Evolutionary conservation across 768 basidiomycete species (phyloP), one percentile per base, ranked within the genome.

Genomic region (Boletus sp.): DNA sequence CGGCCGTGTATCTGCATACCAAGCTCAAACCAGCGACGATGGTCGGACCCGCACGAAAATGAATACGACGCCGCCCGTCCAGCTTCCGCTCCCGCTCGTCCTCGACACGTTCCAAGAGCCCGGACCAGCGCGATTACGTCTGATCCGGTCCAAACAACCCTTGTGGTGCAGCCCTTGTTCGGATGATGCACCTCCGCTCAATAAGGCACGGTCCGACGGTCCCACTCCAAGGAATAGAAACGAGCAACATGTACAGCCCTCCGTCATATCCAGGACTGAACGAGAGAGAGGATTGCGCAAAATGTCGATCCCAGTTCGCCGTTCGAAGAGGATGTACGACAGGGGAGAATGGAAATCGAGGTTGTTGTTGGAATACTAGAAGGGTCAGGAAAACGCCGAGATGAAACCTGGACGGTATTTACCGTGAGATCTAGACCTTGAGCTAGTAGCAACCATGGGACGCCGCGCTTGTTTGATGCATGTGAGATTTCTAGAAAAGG

Each of bases 281-380:
- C 17, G 17, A 10, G 29, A 32, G 28, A 28, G 9, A 9, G 52
- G 11, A 40, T 18, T 20, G 32, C 56, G 28, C 37, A n/a, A 45
- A 7, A 17, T 18, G 7, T 30, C 40, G 5, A 8, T 46, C 8
- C 24, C 20, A 20, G 18, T 15, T 32, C 15, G 36, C 24, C 46
- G 39, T 28, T 46, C 15, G 40, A 59, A 42, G 24, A 33, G 64
- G 50, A 20, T 51, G 37, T 52, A 55, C 17, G 54, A 55, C 11
- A 48, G 41, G 20, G 50, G 58, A 12, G 55, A 46, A 33, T 44
- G 60, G 63, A 56, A 56, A 42, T 57, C 56, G 36, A 42, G 64
- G 55, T 42, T 58, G 37, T 20, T 50, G 8, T 39, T 55, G 30
- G 58, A 44, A 7, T 52, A 47, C 35, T 56, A 62, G 37, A 24